A percentile compares a stretch with the other conserved stretches of the same genome.
These are phyloP conservation scores for Microbotryum saponariae DNA, from an alignment of 1,284 basidiomycete genomes.

Conservation along the genomic window DNA sequence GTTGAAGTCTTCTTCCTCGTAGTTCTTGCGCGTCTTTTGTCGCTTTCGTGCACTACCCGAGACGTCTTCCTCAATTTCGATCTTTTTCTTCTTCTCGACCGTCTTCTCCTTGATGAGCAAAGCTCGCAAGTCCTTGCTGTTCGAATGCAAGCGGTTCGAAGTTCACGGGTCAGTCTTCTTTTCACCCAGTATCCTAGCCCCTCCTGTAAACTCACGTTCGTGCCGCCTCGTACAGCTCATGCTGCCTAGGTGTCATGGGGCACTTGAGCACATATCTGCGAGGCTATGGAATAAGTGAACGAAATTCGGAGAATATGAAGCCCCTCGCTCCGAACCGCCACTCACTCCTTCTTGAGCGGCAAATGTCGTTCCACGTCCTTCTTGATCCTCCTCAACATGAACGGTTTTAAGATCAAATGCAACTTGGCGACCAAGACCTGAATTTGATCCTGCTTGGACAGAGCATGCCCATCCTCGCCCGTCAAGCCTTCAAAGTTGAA, in stretches of 20 bases:
- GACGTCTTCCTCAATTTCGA: not conserved
- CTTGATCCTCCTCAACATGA: conserved; percentile 86
- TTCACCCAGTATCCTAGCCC: no score
- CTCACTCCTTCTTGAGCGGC: conserved; percentile 74
- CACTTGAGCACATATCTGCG: conserved; percentile 68
- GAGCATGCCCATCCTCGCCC: conserved; percentile 22
- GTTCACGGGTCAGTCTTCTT: no score
- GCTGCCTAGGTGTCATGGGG: conserved; percentile 71
- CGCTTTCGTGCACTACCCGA: not conserved
- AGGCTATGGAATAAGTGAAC: no score
- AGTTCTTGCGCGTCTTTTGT: conserved; percentile 25
- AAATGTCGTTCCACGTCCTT: conserved; percentile 78
- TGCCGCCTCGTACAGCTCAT: conserved; percentile 67
- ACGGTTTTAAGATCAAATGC: conserved; percentile 87
- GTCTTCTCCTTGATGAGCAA: conserved; percentile 2
- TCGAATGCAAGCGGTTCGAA: no score
- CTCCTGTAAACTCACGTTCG: conserved; percentile 17
- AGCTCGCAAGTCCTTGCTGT: not conserved
- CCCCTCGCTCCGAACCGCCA: not conserved
- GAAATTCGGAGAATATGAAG: no score
- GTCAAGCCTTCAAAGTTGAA: conserved; percentile 45
- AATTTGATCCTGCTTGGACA: conserved; percentile 33
- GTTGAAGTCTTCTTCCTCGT: conserved; percentile 44
- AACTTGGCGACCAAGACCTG: conserved; percentile 62
- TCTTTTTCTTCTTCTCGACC: not conserved